Evolutionary conservation across 352 stramenopile genomes (phyloP).

Genomic region (Phytophthora fragariaefolia): DNA sequence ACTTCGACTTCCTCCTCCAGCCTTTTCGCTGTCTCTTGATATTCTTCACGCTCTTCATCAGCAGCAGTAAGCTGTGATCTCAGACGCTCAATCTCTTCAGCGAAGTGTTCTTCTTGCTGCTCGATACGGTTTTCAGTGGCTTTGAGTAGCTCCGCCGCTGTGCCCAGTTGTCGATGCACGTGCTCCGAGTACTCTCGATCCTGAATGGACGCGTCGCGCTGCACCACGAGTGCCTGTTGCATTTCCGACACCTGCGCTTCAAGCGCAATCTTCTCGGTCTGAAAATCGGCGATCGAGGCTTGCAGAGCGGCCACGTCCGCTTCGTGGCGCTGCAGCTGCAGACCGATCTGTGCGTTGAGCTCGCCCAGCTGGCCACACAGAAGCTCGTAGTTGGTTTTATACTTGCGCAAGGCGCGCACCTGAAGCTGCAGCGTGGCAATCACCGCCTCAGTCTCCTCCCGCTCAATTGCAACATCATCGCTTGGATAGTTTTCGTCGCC

Average conservation of each 20-base stretch:
- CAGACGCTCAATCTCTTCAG: slow-evolving; percentile 27
- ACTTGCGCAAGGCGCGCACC: slow-evolving; percentile 63
- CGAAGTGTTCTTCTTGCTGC: slow-evolving; percentile 42
- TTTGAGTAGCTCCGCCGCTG: slow-evolving; percentile 63
- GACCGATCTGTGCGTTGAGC: slow-evolving; percentile 72
- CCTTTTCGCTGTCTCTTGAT: slow-evolving; percentile 5
- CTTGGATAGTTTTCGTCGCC: neutral
- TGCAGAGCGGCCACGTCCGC: slow-evolving; percentile 62
- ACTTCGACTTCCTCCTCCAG: slow-evolving; percentile 36
- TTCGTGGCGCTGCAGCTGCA: slow-evolving; percentile 76
- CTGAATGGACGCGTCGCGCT: slow-evolving; percentile 35
- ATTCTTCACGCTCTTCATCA: slow-evolving; percentile 12
- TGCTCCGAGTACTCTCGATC: slow-evolving; percentile 65
- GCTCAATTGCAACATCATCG: slow-evolving; percentile 16
- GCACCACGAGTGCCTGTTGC: slow-evolving; percentile 25
- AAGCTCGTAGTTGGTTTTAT: slow-evolving; percentile 82
- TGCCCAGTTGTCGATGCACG: slow-evolving; percentile 67
- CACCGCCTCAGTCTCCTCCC: slow-evolving; percentile 14
- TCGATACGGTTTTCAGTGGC: slow-evolving; percentile 58
- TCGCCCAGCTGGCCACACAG: slow-evolving; percentile 71
- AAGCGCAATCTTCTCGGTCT: slow-evolving; percentile 49
- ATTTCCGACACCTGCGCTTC: slow-evolving; percentile 24
- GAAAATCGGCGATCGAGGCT: slow-evolving; percentile 42
- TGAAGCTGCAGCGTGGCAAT: slow-evolving; percentile 49
- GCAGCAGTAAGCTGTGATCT: slow-evolving; percentile 14